Percentiles rank a stretch among this genome's conserved stretches.
Evolutionary conservation across 2,329 filamentous ascomycete species (phyloP).

Genomic region (Davidsoniella virescens): DNA sequence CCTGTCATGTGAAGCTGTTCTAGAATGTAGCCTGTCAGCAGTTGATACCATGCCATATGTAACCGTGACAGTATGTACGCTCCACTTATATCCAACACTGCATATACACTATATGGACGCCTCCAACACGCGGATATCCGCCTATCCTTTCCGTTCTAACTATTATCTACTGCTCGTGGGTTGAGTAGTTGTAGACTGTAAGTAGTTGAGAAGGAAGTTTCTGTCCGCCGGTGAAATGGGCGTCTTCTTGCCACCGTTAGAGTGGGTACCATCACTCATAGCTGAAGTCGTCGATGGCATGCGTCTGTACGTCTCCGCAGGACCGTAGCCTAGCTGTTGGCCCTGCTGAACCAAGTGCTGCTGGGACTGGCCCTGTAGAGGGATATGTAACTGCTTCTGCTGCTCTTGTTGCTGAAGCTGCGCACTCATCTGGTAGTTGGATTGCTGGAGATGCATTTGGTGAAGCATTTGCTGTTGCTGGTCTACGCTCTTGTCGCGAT

Average conservation of each 20-base stretch:
- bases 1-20: not conserved
- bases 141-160: not conserved
- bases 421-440: slow-evolving; percentile 2
- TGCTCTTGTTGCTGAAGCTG: not conserved
- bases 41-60: not conserved
- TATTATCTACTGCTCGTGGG: slow-evolving; percentile 2
- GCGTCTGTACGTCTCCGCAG: slow-evolving; percentile 18
- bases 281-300: slow-evolving; percentile 30
- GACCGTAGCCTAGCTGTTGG: not conserved
- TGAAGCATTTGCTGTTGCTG: slow-evolving; percentile 1
- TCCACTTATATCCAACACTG: not conserved
- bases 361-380: slow-evolving; percentile 1
- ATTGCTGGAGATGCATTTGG: not conserved
- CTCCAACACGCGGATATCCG: not conserved
- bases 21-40: not conserved
- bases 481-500: not conserved
- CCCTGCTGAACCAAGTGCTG: not conserved
- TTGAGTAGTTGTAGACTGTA: slow-evolving; percentile 35
- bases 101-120: not conserved
- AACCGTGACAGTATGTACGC: not conserved
- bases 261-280: slow-evolving; percentile 20
- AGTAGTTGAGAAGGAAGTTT: slow-evolving; percentile 59
- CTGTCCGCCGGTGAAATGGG: slow-evolving; percentile 55
- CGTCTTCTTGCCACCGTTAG: slow-evolving; percentile 31
- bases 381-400: not conserved